Conservation (phyloP, 148 eudicot species). For the Camellia lanceoleosa region DNA sequence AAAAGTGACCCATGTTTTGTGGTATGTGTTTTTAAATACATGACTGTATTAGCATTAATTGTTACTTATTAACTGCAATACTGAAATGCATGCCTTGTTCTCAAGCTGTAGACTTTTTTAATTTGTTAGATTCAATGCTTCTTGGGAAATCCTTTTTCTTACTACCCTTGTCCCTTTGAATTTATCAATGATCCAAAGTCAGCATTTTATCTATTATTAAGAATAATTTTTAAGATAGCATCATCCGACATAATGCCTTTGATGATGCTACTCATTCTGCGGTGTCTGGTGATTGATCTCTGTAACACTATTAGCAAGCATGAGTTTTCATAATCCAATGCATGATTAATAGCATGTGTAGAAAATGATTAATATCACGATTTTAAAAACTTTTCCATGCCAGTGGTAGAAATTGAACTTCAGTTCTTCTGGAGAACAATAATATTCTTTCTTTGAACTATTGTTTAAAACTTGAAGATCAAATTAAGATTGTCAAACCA, state of each 20-base stretch:
- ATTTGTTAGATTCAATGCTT: background rate
- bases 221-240: background rate
- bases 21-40: background rate
- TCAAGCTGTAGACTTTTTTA: background rate
- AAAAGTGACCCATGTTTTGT: background rate
- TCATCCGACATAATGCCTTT: too few species aligned
- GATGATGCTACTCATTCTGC: too few species aligned
- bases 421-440: background rate
- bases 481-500: background rate
- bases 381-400: background rate
- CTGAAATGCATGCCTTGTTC: background rate
- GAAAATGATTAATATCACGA: background rate
- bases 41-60: background rate
- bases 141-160: too few species aligned
- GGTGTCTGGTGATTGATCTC: too few species aligned
- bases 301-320: too few species aligned
- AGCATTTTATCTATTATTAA: too few species aligned
- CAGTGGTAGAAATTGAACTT: background rate
- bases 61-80: background rate
- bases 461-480: slow-evolving; percentile 8
- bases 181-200: background rate
- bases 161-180: background rate
- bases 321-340: background rate
- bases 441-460: background rate
- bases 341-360: background rate